A percentile compares a stretch with the other conserved stretches of the same genome.
phyloP scores from a whole-genome alignment of 768 basidiomycete species.

The Amanita fuliginea region DNA sequence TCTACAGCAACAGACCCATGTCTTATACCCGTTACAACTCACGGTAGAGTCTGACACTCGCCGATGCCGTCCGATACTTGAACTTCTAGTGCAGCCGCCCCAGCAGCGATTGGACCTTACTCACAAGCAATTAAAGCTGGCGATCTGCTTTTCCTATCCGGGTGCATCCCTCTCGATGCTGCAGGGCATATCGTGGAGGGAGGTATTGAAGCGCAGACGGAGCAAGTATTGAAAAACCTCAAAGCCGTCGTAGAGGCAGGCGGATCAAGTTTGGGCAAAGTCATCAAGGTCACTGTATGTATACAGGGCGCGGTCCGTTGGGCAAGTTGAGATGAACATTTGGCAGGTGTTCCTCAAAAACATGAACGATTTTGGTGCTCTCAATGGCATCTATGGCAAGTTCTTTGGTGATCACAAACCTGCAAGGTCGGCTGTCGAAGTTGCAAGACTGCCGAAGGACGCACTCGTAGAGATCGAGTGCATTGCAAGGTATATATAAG shows the following conservation, averaged over 20 bases:
- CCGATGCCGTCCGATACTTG: neutral
- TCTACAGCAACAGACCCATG: neutral
- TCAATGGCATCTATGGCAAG: conserved; percentile 74
- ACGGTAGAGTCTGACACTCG: neutral
- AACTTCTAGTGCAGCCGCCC: conserved; percentile 48
- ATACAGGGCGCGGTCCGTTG: neutral
- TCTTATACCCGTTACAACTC: conserved; percentile 3
- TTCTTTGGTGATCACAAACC: conserved; percentile 91
- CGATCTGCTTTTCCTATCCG: conserved; percentile 81
- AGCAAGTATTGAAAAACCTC: conserved; percentile 81
- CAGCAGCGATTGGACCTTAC: conserved; percentile 79
- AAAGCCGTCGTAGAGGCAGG: conserved; percentile 74
- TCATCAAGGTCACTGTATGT: conserved; percentile 87
- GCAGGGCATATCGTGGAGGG: conserved; percentile 56
- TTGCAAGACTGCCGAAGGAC: conserved; percentile 78
- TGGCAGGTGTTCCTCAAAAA: conserved; percentile 79
- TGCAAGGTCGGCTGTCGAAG: conserved; percentile 87
- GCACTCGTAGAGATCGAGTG: conserved; percentile 90
- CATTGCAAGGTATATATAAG: conserved; percentile 62
- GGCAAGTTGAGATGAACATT: neutral
- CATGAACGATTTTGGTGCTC: conserved; percentile 81
- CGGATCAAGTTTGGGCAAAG: conserved; percentile 65
- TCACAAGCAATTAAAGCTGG: conserved; percentile 79
- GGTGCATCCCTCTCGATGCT: conserved; percentile 79
- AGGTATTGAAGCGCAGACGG: conserved; percentile 71